Base-by-base conservation (phyloP, 2,329 filamentous ascomycete genomes). In the Microthyrium microscopicum region DNA sequence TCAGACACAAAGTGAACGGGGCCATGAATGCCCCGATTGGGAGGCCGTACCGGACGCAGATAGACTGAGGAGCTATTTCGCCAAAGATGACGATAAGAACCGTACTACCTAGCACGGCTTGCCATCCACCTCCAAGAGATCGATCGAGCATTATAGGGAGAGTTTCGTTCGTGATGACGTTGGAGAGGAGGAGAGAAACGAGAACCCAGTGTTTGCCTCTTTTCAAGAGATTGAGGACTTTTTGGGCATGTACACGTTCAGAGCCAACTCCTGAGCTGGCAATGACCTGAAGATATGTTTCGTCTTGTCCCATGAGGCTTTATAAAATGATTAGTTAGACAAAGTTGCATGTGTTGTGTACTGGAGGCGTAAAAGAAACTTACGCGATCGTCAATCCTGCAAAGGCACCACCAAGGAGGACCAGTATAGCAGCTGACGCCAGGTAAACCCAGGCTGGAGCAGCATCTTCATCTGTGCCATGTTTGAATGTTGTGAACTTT, bases 11-110 rank as follows among this genome's bases (percentile, higher is more conserved):
- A 31, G 98, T 89, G 33, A 81, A 76, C 36, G 82, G 84, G 33
- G 85, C 75, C 77, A 92, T 89, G 66, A 77, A 87, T 24, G 87
- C 85, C 38, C 89, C 89, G 48, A 98, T 95, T 31, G 82, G 83
- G 8, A 98, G 70, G 34, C 89, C 89, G 53, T 89, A 95, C 47
- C 89, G 82, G 41, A 95, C 89, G 54, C 89, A 98, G 44, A 95
- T 70, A 17, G 87, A 94, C 53, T 98, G 89, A 20, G 89, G 89
- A 18, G 92, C 79, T 41, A 98, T 74, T 62, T 98, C 89, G 46
- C 89, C 89, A 53, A 98, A 98, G 46, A 98, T 94, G 52, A 98
- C 89, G 93, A 98, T 95, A 41, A 95, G 61, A 11, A 91, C 71
- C 1, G 89, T 98, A 61, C 83, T 91, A 46, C 85, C 84, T 33